Conservation (phyloP, 352 stramenopile species). For the Plasmopara viticola region DNA sequence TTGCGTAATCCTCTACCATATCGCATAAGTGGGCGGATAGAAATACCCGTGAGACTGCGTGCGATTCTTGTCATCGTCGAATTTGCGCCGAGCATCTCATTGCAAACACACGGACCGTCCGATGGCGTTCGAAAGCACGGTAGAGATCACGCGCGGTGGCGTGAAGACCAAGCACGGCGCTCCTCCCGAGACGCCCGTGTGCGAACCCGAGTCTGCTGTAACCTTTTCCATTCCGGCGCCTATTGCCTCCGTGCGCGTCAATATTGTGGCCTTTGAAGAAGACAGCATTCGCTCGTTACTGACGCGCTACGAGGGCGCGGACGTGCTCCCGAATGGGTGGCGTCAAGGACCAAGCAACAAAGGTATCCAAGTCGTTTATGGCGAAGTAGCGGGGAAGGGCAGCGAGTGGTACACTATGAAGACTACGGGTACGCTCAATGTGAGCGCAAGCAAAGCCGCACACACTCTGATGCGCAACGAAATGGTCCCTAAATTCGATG, state of each 20-base stretch:
- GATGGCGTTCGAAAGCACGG: constrained; percentile 48
- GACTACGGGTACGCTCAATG: constrained; percentile 51
- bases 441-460: constrained; percentile 46
- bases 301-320: constrained; percentile 45
- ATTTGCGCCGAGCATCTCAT: constrained; percentile 22
- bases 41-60: background rate
- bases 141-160: constrained; percentile 40
- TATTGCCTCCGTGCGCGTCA: constrained; percentile 38
- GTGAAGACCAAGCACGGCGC: constrained; percentile 33
- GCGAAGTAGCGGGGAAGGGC: constrained; percentile 35
- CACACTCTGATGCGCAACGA: constrained; percentile 42
- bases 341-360: constrained; percentile 54
- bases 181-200: constrained; percentile 32
- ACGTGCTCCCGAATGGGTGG: constrained; percentile 64
- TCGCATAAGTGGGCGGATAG: background rate
- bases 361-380: constrained; percentile 70
- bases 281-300: constrained; percentile 51
- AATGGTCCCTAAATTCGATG: constrained; percentile 71
- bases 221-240: constrained; percentile 46
- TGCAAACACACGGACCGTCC: background rate
- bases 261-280: constrained; percentile 46
- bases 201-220: constrained; percentile 16
- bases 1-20: background rate
- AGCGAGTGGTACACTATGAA: constrained; percentile 73
- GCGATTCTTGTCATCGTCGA: constrained; percentile 25